A percentile compares a stretch with the other conserved stretches of the same genome.
Evolutionary conservation across 805 yeast species (phyloP).

Genomic region (Zygotorulaspora danielsina): DNA sequence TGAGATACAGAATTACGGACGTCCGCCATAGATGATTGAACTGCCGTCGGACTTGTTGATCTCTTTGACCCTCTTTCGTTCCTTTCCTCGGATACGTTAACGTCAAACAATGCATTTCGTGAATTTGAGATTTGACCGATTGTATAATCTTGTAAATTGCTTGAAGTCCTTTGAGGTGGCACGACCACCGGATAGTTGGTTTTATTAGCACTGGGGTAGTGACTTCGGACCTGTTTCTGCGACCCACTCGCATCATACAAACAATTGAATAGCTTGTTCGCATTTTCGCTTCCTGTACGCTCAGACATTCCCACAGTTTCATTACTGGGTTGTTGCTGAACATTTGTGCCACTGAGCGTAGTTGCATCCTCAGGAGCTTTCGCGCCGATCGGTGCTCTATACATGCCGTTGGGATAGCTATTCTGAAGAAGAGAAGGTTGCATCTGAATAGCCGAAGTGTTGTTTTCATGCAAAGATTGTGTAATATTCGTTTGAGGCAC

Average conservation of each 20-base stretch:
- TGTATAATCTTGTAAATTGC: background rate
- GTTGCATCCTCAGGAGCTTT: background rate
- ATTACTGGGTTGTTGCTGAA: background rate
- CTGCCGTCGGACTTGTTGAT: slow-evolving; percentile 1
- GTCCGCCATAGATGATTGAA: background rate
- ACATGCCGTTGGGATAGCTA: background rate
- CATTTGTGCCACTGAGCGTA: background rate
- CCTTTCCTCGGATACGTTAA: background rate
- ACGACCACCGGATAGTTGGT: background rate
- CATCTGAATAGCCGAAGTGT: background rate
- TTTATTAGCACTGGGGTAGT: slow-evolving; percentile 1
- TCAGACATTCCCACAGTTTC: background rate
- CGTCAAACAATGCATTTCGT: background rate
- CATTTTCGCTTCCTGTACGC: slow-evolving; percentile 5
- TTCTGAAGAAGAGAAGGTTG: background rate
- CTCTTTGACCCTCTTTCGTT: background rate
- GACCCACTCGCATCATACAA: slow-evolving; percentile 12
- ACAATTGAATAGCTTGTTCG: slow-evolving; percentile 22
- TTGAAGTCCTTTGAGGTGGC: background rate
- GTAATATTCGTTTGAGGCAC: background rate
- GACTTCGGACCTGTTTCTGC: background rate
- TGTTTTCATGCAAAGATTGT: background rate
- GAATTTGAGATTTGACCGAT: background rate
- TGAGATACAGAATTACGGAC: background rate
- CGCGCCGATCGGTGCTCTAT: background rate